Conservation (phyloP, 352 stramenopile genomes). For the Vaucheria bursata region DNA sequence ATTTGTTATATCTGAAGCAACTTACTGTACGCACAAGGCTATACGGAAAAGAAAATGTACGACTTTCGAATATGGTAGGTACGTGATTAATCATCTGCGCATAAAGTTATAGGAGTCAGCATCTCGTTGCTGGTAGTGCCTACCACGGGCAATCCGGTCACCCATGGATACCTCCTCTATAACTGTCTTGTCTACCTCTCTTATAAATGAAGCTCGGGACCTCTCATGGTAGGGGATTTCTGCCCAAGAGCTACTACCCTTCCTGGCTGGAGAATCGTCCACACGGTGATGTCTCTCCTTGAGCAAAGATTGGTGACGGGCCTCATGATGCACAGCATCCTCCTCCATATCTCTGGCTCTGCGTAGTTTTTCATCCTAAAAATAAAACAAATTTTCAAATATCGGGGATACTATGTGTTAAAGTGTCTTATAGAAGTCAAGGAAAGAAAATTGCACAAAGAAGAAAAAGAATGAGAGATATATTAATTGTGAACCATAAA, state of each 20-base stretch:
- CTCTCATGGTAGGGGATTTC: neutral
- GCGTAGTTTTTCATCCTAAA: slow-evolving; percentile 26
- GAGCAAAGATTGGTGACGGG: slow-evolving; percentile 25
- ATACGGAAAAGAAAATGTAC: too few relatives aligned
- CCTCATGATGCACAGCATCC: slow-evolving; percentile 13
- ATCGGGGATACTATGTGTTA: too few relatives aligned
- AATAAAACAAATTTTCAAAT: too few relatives aligned
- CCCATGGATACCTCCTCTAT: slow-evolving; percentile 27
- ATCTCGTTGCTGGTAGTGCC: slow-evolving; percentile 43
- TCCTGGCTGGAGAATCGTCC: neutral
- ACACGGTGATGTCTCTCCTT: slow-evolving; percentile 17
- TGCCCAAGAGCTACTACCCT: neutral
- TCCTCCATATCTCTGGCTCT: slow-evolving; percentile 34
- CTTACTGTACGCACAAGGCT: too few relatives aligned
- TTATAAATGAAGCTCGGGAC: slow-evolving; percentile 21
- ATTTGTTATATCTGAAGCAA: too few relatives aligned
- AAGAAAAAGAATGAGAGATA: too few relatives aligned
- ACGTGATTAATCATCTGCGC: slow-evolving; percentile 15
- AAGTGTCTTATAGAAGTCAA: too few relatives aligned
- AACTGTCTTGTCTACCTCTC: slow-evolving; percentile 27
- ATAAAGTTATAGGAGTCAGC: slow-evolving; percentile 45
- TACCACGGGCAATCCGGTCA: slow-evolving; percentile 34
- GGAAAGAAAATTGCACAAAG: too few relatives aligned
- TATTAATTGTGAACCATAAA: too few relatives aligned
- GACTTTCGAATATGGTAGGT: too few relatives aligned